These are phyloP conservation scores for Allium fistulosum DNA, from an alignment of 106 monocot species.

Conservation along the genomic window DNA sequence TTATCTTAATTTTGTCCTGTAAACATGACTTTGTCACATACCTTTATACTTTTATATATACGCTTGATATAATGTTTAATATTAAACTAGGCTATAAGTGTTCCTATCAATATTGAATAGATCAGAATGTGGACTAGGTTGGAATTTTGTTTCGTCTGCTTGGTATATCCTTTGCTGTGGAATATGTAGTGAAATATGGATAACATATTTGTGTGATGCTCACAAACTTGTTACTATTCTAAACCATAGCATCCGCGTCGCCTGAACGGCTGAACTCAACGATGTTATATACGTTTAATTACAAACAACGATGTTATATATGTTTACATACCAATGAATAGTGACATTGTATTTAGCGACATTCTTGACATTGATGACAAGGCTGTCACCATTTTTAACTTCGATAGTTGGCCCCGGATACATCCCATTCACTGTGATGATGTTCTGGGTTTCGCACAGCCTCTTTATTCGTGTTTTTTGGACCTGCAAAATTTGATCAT, in stretches of 20 bases:
- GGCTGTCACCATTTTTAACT: conserved; percentile 47
- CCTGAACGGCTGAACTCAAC: no score
- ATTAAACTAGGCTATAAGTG: background rate
- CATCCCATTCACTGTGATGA: conserved; percentile 64
- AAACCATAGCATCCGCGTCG: no score
- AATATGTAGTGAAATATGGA: no score
- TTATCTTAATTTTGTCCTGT: background rate
- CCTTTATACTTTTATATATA: background rate
- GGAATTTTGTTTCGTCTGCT: no score
- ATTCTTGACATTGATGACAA: conserved; percentile 53
- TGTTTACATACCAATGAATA: conserved; percentile 43
- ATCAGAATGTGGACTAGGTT: no score
- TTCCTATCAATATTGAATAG: background rate
- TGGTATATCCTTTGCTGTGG: no score
- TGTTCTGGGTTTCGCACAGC: conserved; percentile 56
- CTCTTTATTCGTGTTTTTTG: conserved; percentile 56
- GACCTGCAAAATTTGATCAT: conserved; percentile 19
- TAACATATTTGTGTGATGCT: no score
- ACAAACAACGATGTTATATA: background rate
- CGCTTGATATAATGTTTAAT: background rate
- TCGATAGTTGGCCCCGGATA: conserved; percentile 58
- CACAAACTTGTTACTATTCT: background rate
- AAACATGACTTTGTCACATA: background rate
- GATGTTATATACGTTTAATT: background rate
- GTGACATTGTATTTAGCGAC: conserved; percentile 47